phyloP scores from a whole-genome alignment of 2,329 filamentous ascomycete species.

The Fusarium heterosporum region DNA sequence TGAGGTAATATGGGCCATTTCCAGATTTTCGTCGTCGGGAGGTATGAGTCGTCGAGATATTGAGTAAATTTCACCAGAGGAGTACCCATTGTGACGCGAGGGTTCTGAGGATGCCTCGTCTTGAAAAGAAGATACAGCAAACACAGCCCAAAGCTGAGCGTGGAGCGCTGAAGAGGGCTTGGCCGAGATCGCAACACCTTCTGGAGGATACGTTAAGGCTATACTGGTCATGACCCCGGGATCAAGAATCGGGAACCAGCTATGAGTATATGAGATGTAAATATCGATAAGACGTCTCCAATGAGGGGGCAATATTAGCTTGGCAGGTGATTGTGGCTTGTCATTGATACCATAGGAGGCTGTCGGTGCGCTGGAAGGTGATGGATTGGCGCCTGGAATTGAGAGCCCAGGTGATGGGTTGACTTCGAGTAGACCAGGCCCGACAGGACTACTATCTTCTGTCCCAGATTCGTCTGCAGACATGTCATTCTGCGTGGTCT shows the following conservation, averaged over 20 bases:
- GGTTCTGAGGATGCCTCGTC: slow-evolving; percentile 50
- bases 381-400: slow-evolving; percentile 25
- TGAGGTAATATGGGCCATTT: slow-evolving; percentile 53
- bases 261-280: slow-evolving; percentile 81
- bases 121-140: slow-evolving; percentile 69
- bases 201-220: slow-evolving; percentile 57
- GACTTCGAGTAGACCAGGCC: slow-evolving; percentile 29
- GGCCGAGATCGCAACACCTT: slow-evolving; percentile 48
- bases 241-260: slow-evolving; percentile 80
- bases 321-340: slow-evolving; percentile 28
- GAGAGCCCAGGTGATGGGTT: slow-evolving; percentile 40
- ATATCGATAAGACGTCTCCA: slow-evolving; percentile 74
- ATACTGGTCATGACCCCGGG: slow-evolving; percentile 69
- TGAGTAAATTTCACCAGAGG: slow-evolving; percentile 58
- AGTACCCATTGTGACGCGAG: slow-evolving; percentile 4
- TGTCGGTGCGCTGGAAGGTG: slow-evolving; percentile 18
- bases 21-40: slow-evolving; percentile 59
- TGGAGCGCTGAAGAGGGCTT: slow-evolving; percentile 55
- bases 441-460: slow-evolving; percentile 46
- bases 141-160: slow-evolving; percentile 69
- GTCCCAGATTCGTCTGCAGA: slow-evolving; percentile 52
- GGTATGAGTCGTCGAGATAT: slow-evolving; percentile 64
- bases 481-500: slow-evolving; percentile 49
- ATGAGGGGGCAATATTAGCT: slow-evolving; percentile 60
- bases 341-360: slow-evolving; percentile 17